phyloP scores from a whole-genome alignment of 2,329 filamentous ascomycete species.

The Trichoderma polysporum region DNA sequence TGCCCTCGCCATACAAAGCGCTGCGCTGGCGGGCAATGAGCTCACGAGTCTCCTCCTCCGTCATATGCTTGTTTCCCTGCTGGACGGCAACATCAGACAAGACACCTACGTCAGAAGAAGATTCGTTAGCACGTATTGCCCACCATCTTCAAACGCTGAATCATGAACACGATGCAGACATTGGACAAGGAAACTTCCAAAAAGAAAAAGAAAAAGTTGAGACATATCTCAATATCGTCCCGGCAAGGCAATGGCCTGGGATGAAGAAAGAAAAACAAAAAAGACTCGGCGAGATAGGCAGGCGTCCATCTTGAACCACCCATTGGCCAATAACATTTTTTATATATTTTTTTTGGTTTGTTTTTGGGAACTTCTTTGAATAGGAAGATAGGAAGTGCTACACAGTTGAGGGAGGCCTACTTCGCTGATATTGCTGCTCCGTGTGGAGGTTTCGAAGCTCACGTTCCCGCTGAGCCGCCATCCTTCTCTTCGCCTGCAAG shows the following conservation, averaged over 20 bases:
- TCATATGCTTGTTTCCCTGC: conserved; percentile 72
- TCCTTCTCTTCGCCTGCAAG: conserved; percentile 98
- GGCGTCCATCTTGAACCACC: conserved; percentile 25
- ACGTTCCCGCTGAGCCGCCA: conserved; percentile 98
- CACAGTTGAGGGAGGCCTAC: conserved; percentile 81
- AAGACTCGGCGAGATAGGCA: conserved; percentile 17
- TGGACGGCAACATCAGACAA: conserved; percentile 45
- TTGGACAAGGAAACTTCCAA: conserved; percentile 19
- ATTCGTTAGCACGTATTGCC: conserved; percentile 38
- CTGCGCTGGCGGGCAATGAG: conserved; percentile 94
- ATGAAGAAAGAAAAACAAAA: conserved; percentile 18
- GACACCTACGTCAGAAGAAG: conserved; percentile 48
- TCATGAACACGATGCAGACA: conserved; percentile 22
- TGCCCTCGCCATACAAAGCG: conserved; percentile 80
- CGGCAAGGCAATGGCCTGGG: conserved; percentile 15
- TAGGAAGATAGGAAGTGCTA: conserved; percentile 51
- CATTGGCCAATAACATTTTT: conserved; percentile 34
- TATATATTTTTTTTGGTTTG: conserved; percentile 19
- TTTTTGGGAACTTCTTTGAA: conserved; percentile 31
- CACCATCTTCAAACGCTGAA: conserved; percentile 27
- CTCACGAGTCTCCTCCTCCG: conserved; percentile 93
- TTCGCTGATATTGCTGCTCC: conserved; percentile 99
- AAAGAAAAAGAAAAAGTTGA: conserved; percentile 1
- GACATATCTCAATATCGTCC: conserved; percentile 7
- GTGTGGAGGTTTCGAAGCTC: conserved; percentile 99